Percentiles rank a stretch among this genome's conserved stretches.
Conservation (phyloP, 495 filamentous ascomycete species). For the Neurospora sp. region DNA sequence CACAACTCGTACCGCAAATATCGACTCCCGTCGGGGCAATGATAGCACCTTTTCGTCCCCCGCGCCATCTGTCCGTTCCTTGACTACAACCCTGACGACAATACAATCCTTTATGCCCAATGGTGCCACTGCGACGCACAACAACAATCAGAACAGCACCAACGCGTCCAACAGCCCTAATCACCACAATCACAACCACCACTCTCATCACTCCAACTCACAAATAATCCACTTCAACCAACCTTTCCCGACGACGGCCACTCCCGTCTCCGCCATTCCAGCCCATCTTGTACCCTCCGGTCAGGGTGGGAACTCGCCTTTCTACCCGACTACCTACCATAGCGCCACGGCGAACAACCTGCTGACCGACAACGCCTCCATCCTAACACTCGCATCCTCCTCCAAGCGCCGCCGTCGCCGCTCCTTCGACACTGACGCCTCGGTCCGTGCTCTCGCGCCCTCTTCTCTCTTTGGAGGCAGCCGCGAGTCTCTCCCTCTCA, state of each 20-base stretch:
- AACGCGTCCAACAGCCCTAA: slow-evolving; percentile 26
- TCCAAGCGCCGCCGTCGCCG: slow-evolving; percentile 82
- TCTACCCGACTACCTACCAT: slow-evolving; percentile 69
- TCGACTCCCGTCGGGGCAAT: slow-evolving; percentile 59
- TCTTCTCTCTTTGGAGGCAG: slow-evolving; percentile 88
- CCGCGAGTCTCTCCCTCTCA: slow-evolving; percentile 76
- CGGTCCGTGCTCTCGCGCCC: slow-evolving; percentile 82
- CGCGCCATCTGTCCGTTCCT: slow-evolving; percentile 77
- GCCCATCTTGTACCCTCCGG: slow-evolving; percentile 56
- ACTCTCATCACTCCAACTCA: slow-evolving; percentile 39
- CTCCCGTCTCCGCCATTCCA: slow-evolving; percentile 70
- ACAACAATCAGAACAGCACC: slow-evolving; percentile 29
- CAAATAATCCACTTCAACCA: slow-evolving; percentile 71
- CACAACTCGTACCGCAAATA: slow-evolving; percentile 55
- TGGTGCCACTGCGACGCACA: slow-evolving; percentile 52
- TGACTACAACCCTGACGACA: slow-evolving; percentile 92
- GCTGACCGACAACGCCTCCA: slow-evolving; percentile 88
- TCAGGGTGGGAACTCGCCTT: slow-evolving; percentile 27
- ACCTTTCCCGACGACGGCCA: slow-evolving; percentile 64
- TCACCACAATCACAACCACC: slow-evolving; percentile 14
- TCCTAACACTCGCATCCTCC: slow-evolving; percentile 91
- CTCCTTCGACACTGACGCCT: slow-evolving; percentile 92
- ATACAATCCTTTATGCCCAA: slow-evolving; percentile 81
- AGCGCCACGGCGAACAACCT: slow-evolving; percentile 86
- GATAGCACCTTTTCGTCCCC: slow-evolving; percentile 92